Base-by-base conservation (phyloP, 441 rosid species). In the Erodium trifolium region DNA sequence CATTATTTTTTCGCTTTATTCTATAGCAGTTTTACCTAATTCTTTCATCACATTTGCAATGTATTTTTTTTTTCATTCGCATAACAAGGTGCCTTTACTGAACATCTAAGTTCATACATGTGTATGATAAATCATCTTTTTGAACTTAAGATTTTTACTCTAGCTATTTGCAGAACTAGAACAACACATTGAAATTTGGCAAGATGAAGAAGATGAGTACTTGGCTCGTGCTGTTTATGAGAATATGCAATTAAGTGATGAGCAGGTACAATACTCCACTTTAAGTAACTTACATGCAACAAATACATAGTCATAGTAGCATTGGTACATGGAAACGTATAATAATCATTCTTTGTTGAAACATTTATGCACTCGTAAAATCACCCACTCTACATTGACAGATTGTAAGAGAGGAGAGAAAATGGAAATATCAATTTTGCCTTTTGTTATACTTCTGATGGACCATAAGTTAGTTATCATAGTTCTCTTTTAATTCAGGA, bases 181-280 rank as follows among this genome's bases (percentile, higher is more conserved):
- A 80, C 72, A 59, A 68, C 43, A 55, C 67, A 29, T 76, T 13
- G 82, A 81, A 76, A 77, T 77, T 62, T 93, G 96, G 95, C 96
- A 87, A 76, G 96, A 89, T 60, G 83, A 83, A 74, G 92, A 88
- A 83, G 97, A 89, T 81, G 90, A 88, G 71, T 90, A 91, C 79
- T 82, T 93, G 85, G 96, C 95, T n/a, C 66, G 35, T 77, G 90
- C 87, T 17, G 92, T 89, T 64, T 84, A 64, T 70, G 89, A 89
- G 76, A 82, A 84, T 69, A 87, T 93, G 99, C 83, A 80, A 73
- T 78, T 93, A 85, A 87, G 77, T 53, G 79, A 76, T 77, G 77
- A 83, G 45, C 79, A 83, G 88, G 99, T 89, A 72, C 12, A 16
- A 51, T 14, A 16, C 37, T 9, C 13, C 63, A 59, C 29, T 59